phyloP scores from a whole-genome alignment of 805 yeast genomes.

The Zygoascus flipseniorum region DNA sequence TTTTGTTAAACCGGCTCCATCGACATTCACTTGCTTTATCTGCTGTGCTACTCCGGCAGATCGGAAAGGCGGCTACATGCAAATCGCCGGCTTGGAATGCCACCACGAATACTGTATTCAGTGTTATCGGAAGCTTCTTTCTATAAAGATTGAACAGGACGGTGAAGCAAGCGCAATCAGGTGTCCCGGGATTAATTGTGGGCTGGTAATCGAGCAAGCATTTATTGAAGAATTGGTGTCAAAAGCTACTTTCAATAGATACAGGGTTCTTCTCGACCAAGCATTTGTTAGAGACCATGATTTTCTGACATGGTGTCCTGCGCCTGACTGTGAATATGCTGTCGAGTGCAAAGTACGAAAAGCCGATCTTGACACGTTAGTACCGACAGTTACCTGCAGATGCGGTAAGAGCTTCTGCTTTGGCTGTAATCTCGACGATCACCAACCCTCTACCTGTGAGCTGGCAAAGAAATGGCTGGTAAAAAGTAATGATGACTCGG shows the following conservation, averaged over 20 bases:
- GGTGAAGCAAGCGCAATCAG: slow-evolving; percentile 35
- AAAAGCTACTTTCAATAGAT: slow-evolving; percentile 18
- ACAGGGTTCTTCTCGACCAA: slow-evolving; percentile 22
- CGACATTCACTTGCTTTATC: slow-evolving; percentile 46
- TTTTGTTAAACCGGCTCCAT: slow-evolving; percentile 15
- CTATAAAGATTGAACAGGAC: slow-evolving; percentile 31
- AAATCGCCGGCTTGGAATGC: slow-evolving; percentile 52
- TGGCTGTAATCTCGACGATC: slow-evolving; percentile 65
- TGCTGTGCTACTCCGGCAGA: slow-evolving; percentile 63
- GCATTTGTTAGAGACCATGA: slow-evolving; percentile 45
- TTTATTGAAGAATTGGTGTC: slow-evolving; percentile 32
- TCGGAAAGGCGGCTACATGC: slow-evolving; percentile 21
- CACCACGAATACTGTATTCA: slow-evolving; percentile 59
- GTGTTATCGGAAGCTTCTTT: slow-evolving; percentile 60
- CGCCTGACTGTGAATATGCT: slow-evolving; percentile 63
- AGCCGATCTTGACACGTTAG: slow-evolving; percentile 19
- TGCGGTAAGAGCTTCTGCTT: slow-evolving; percentile 70
- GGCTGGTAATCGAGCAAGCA: slow-evolving; percentile 28
- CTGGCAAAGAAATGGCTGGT: slow-evolving; percentile 63
- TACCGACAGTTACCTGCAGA: slow-evolving; percentile 66
- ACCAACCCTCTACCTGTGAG: slow-evolving; percentile 76
- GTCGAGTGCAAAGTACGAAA: slow-evolving; percentile 34
- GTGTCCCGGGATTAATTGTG: slow-evolving; percentile 56
- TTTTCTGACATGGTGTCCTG: slow-evolving; percentile 69
- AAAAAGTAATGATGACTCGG: slow-evolving; percentile 80